phyloP scores from a whole-genome alignment of 1,139 yeast genomes.

The Yamadazyma taylorii region DNA sequence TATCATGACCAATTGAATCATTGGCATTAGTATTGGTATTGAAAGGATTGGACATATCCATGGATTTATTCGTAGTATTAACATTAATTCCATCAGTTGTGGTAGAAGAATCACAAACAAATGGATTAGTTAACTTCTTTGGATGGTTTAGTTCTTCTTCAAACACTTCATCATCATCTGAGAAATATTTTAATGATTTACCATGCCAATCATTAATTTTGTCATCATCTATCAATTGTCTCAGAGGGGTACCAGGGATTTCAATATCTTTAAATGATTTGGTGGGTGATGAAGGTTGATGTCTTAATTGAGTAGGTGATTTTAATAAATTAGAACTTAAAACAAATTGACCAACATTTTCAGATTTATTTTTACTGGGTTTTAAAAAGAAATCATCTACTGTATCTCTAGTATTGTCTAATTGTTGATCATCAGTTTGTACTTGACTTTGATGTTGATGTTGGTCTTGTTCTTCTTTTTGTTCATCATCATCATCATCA shows the following conservation, averaged over 20 bases:
- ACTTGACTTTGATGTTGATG: conserved; percentile 6
- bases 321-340: conserved; percentile 9
- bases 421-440: no score
- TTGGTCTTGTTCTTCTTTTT: conserved; percentile 10
- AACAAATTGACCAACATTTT: conserved; percentile 6
- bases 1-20: not conserved
- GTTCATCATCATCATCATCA: conserved; percentile 21
- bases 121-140: conserved; percentile 21
- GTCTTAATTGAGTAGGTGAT: conserved; percentile 11
- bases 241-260: conserved; percentile 31
- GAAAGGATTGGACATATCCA: no score
- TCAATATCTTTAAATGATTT: not conserved
- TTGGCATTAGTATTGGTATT: not conserved
- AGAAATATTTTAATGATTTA: conserved; percentile 26
- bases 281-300: conserved; percentile 2
- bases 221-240: conserved; percentile 36
- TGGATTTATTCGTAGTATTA: no score
- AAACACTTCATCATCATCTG: conserved; percentile 32
- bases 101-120: conserved; percentile 10
- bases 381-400: conserved; percentile 12
- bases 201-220: conserved; percentile 41
- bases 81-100: not conserved
- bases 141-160: conserved; percentile 4
- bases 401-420: conserved; percentile 20
- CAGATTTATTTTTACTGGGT: conserved; percentile 6